Conservation (phyloP, 306 rosid species). For the Trifolium pratense region DNA sequence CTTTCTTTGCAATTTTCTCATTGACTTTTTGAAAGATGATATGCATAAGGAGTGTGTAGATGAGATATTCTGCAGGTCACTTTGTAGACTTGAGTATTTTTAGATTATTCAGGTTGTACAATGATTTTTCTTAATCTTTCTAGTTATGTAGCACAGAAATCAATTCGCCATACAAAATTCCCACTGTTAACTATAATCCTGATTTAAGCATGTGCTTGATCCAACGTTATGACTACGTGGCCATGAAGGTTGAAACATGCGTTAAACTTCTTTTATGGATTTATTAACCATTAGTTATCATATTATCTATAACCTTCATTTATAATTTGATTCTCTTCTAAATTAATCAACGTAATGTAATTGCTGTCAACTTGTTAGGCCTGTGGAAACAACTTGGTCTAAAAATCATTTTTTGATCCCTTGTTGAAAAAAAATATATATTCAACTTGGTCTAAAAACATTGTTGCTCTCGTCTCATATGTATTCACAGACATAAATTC, state of each 20-base stretch:
- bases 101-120: constrained; percentile 43
- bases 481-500: too few relatives aligned
- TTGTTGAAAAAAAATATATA: too few relatives aligned
- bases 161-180: neutral
- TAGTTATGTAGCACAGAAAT: neutral
- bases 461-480: too few relatives aligned
- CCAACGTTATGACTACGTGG: neutral
- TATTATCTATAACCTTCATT: neutral
- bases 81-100: constrained; percentile 41
- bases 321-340: neutral
- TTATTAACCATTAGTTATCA: neutral
- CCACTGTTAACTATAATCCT: neutral
- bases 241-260: neutral
- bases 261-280: neutral
- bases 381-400: too few relatives aligned
- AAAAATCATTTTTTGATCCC: too few relatives aligned
- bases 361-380: too few relatives aligned
- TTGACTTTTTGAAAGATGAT: constrained; percentile 33
- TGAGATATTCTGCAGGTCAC: constrained; percentile 37
- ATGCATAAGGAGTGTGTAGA: constrained; percentile 47
- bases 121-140: constrained; percentile 28
- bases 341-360: too few relatives aligned
- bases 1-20: constrained; percentile 33
- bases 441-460: too few relatives aligned
- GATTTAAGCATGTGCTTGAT: constrained; percentile 17